Base-by-base conservation (phyloP, 306 rosid species). In the Prinsepia uniflora region DNA sequence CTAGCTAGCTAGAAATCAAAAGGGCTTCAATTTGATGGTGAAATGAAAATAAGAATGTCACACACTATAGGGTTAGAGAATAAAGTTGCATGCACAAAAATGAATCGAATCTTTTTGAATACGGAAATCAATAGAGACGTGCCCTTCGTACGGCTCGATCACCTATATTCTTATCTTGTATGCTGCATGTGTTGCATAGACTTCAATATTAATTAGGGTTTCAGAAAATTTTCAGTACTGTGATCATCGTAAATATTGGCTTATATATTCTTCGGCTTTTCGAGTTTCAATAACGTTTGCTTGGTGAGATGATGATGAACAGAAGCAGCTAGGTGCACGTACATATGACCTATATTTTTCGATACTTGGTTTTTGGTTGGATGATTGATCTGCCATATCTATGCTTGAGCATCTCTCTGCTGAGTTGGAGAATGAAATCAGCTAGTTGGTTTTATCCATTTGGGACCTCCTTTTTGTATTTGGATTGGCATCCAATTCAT, bases 111-210 rank as follows among this genome's bases (percentile, higher is more conserved):
- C 42, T 42, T 56, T 43, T 59, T 34, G 54, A 53, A 22, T 55
- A 70, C 83, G 75, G 78, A 72, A 82, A 75, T 40, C 65, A 30
- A 81, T 15, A 72, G 80, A 68, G 77, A 69, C 74, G 78, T 71
- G 88, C 81, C 89, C 84, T 84, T 80, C 41, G 92, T 81, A 87
- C 90, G 96, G 84, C 74, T 81, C 2, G 30, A 24, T 81, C 68
- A 22, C 65, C n/a, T n/a, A n/a, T n/a, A 40, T 52, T 54, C 59
- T 46, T 67, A 71, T 17, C 67, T 12, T 36, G 64, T 15, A 2
- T 15, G 2, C 10, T 5, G 11, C 14, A 46, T 46, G 6, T 46
- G 45, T 46, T 46, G 6, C 10, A 12, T 46, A 46, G 3, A 3
- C 4, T 30, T 30, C 36, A 30, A 30, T 30, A 30, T 30, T 30